Evolutionary conservation across 177 flowering plant genomes (phyloP), one percentile per base, ranked within the genome.

Genomic region (Vitis hybrid): DNA sequence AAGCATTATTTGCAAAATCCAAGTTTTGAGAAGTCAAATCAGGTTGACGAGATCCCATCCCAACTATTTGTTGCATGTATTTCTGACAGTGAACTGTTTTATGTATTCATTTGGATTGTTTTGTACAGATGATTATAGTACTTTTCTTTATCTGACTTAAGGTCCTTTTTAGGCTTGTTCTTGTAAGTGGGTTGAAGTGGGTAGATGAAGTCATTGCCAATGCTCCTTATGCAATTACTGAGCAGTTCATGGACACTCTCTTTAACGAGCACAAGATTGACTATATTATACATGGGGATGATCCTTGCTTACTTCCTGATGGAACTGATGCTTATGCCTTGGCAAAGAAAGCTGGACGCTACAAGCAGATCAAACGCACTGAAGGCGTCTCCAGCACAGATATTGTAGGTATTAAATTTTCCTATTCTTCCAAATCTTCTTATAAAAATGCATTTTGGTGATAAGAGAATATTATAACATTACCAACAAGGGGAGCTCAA

Each of bases 341-440:
- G 24, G 94, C 94, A 58, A 90, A 90, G 81, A 90, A 78, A 84
- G 94, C 81, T 19, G 94, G 92, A 13, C 94, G 88, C 4, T 90
- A 90, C 85, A 90, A 90, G 84, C 92, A 89, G 80, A 90, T 90
- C 74, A 90, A 90, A 70, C 91, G 94, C 63, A 90, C 94, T 35
- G 94, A 90, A 81, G 94, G 94, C 21, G 94, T 90, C 64, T 90
- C 94, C 54, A 90, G 92, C 81, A 90, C 92, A 76, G 94, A 90
- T 75, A 90, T 90, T 80, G 94, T 90, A 85, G 92, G 94, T 90
- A 89, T 68, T 79, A 72, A 58, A 67, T 27, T 75, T 71, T 35
- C 46, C 8, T 35, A 35, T 35, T 35, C 46, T 35, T 35, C 46
- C 46, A 0, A 35, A 35, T 35, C 46, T 35, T 35, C 46, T 35